phyloP scores from a whole-genome alignment of 768 basidiomycete genomes.

The Pleurotus sapidus region DNA sequence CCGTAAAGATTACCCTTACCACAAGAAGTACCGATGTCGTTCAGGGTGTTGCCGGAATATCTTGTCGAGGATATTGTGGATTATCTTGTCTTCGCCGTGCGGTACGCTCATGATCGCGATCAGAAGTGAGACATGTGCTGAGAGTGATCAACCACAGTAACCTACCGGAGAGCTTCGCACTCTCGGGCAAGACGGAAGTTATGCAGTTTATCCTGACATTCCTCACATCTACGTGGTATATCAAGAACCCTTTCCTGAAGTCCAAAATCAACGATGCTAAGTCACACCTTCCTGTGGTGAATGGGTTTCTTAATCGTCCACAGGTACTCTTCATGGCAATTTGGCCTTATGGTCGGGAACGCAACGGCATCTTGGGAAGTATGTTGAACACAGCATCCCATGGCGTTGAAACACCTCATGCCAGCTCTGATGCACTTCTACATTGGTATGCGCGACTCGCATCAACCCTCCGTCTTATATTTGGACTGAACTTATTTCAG shows the following conservation, averaged over 20 bases:
- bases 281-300: slow-evolving; percentile 15
- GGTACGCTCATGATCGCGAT: slow-evolving; percentile 42
- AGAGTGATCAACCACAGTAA: slow-evolving; percentile 32
- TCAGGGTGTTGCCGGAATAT: slow-evolving; percentile 91
- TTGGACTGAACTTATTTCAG: slow-evolving; percentile 35
- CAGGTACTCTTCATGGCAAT: slow-evolving; percentile 77
- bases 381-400: slow-evolving; percentile 79
- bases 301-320: neutral
- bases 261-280: slow-evolving; percentile 92
- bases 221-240: slow-evolving; percentile 92
- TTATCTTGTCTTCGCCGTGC: slow-evolving; percentile 79
- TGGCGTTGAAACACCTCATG: slow-evolving; percentile 88
- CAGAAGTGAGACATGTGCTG: neutral
- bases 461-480: neutral
- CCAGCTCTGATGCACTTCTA: slow-evolving; percentile 92
- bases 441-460: slow-evolving; percentile 57
- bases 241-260: slow-evolving; percentile 98
- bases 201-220: slow-evolving; percentile 89
- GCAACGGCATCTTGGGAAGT: slow-evolving; percentile 73
- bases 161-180: slow-evolving; percentile 77
- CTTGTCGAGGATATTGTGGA: slow-evolving; percentile 92
- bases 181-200: slow-evolving; percentile 83
- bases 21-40: slow-evolving; percentile 77
- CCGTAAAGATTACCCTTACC: slow-evolving; percentile 74
- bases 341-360: slow-evolving; percentile 62